phyloP scores from a whole-genome alignment of 2,329 filamentous ascomycete species.

The Diaporthe vaccinii region DNA sequence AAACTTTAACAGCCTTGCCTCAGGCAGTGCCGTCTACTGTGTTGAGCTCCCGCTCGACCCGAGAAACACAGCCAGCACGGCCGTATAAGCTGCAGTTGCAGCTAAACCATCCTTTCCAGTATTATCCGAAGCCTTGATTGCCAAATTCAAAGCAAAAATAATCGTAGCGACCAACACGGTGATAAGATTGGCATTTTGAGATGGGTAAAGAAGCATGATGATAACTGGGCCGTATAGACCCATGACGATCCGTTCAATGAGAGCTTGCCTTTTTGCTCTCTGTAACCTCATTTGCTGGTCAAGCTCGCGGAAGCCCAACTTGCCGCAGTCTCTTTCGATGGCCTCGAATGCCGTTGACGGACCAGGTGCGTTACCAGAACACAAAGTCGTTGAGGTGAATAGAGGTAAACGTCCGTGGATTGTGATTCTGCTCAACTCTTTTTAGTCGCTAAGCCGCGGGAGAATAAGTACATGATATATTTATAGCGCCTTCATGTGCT shows the following conservation, averaged over 20 bases:
- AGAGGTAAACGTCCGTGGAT: no score
- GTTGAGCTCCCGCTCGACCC: neutral
- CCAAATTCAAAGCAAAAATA: neutral
- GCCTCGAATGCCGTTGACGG: no score
- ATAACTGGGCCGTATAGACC: neutral
- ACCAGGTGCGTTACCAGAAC: no score
- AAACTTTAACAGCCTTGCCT: no score
- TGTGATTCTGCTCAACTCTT: no score
- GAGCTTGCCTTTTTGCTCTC: neutral
- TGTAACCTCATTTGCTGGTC: neutral
- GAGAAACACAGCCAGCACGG: conserved; percentile 3
- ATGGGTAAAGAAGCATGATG: neutral
- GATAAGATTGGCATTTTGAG: neutral
- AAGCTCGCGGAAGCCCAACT: neutral
- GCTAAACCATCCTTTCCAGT: neutral
- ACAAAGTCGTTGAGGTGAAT: no score
- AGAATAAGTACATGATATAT: no score
- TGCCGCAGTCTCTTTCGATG: neutral
- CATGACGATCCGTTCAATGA: neutral
- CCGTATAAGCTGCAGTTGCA: neutral
- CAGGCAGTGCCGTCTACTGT: no score
- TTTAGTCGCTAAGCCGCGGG: no score
- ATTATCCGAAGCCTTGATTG: neutral
- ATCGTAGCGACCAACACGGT: neutral
- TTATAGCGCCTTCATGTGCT: no score